Evolutionary conservation across 2,329 filamentous ascomycete genomes (phyloP).

Genomic region (Aspergillus hortae): DNA sequence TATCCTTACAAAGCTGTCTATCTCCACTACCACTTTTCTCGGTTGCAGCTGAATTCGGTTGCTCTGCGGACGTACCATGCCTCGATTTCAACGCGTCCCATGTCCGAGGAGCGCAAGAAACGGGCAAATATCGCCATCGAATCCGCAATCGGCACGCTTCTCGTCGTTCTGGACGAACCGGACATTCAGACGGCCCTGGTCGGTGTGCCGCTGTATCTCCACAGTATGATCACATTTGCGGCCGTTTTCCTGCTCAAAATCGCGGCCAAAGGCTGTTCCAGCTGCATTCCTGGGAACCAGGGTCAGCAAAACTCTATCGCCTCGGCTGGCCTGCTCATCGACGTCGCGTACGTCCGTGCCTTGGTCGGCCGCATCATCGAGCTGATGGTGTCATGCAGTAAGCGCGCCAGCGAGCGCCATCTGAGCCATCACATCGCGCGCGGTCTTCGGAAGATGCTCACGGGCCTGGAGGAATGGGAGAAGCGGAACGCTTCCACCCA

Average conservation of each 20-base stretch:
- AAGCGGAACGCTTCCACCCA: constrained; percentile 25
- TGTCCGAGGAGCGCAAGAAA: constrained; percentile 45
- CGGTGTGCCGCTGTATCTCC: constrained; percentile 44
- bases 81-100: constrained; percentile 31
- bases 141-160: constrained; percentile 41
- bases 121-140: constrained; percentile 43
- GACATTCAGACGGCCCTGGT: constrained; percentile 42
- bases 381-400: constrained; percentile 37
- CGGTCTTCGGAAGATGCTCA: constrained; percentile 37
- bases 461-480: constrained; percentile 39
- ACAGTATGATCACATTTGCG: constrained; percentile 48
- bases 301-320: constrained; percentile 38
- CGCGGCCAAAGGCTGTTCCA: constrained; percentile 38
- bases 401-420: constrained; percentile 38
- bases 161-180: constrained; percentile 41
- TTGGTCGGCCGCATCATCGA: constrained; percentile 34
- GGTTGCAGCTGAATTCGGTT: constrained; percentile 49
- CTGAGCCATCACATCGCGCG: constrained; percentile 39
- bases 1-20: constrained; percentile 51
- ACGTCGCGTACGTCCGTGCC: constrained; percentile 33
- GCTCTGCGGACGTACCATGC: constrained; percentile 47
- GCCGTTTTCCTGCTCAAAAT: constrained; percentile 46
- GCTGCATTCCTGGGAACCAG: constrained; percentile 28
- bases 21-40: constrained; percentile 51
- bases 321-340: constrained; percentile 32